phyloP scores from a whole-genome alignment of 1,284 basidiomycete species.

The Marasmius oreades region DNA sequence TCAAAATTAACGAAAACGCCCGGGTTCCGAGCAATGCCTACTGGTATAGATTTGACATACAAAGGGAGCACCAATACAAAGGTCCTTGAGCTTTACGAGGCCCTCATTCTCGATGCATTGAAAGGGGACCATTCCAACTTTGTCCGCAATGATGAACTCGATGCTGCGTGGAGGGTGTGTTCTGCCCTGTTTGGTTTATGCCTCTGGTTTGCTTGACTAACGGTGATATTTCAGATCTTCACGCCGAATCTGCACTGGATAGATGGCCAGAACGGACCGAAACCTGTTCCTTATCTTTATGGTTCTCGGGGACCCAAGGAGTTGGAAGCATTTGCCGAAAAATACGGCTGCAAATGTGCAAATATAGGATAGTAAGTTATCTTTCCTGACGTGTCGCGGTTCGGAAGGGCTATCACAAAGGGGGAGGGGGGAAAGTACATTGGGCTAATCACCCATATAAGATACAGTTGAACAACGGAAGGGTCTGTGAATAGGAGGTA shows the following conservation, averaged over 20 bases:
- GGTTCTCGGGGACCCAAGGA: conserved; percentile 91
- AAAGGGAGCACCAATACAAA: conserved; percentile 86
- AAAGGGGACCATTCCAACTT: conserved; percentile 91
- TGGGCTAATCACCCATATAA: too few species aligned
- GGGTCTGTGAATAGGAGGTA: too few species aligned
- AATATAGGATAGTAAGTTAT: conserved; percentile 68
- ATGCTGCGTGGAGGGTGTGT: conserved; percentile 89
- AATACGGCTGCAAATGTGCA: conserved; percentile 77
- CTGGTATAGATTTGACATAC: conserved; percentile 96
- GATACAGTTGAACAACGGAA: too few species aligned
- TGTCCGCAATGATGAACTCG: conserved; percentile 92
- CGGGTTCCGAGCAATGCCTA: conserved; percentile 86
- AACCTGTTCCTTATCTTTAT: conserved; percentile 79
- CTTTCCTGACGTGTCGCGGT: too few species aligned
- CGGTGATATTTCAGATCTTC: conserved; percentile 92
- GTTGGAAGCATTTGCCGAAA: conserved; percentile 71
- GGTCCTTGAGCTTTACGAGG: conserved; percentile 94
- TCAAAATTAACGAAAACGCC: conserved; percentile 96
- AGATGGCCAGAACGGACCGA: conserved; percentile 63
- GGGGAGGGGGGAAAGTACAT: too few species aligned
- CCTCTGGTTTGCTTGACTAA: too few species aligned
- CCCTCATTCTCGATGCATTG: conserved; percentile 86
- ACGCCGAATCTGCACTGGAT: conserved; percentile 95
- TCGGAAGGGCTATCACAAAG: too few species aligned
- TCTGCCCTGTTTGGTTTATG: conserved; percentile 9